These are phyloP conservation scores for Acacia concinna DNA, from an alignment of 331 rosid genomes.

Conservation along the genomic window DNA sequence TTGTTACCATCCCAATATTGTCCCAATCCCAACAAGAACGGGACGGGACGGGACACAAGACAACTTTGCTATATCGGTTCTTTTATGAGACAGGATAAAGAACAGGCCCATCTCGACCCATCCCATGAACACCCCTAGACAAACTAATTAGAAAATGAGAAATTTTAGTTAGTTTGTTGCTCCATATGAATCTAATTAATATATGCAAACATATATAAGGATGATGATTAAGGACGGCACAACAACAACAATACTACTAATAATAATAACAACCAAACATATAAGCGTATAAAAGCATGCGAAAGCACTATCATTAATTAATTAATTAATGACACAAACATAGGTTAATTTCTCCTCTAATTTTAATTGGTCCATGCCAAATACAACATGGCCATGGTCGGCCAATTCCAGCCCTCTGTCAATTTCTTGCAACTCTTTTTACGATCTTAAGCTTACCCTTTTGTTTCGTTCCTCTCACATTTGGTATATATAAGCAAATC, in stretches of 20 bases:
- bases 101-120: too few species aligned
- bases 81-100: too few species aligned
- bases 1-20: too few species aligned
- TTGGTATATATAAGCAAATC: neutral
- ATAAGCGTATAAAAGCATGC: neutral
- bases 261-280: neutral
- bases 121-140: too few species aligned
- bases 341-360: neutral
- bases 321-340: neutral
- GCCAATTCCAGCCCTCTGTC: neutral
- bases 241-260: too few species aligned
- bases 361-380: neutral
- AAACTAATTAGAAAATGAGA: too few species aligned
- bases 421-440: neutral
- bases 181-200: neutral
- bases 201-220: neutral
- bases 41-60: too few species aligned
- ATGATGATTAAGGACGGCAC: neutral
- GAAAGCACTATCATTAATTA: neutral
- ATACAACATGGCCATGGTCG: neutral
- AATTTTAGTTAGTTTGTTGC: neutral
- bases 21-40: too few species aligned
- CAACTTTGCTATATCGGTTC: too few species aligned
- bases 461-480: neutral
- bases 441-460: neutral